Evolutionary conservation across 176 grass and related monocot genomes (phyloP).

Genomic region (Microstegium vimineum): DNA sequence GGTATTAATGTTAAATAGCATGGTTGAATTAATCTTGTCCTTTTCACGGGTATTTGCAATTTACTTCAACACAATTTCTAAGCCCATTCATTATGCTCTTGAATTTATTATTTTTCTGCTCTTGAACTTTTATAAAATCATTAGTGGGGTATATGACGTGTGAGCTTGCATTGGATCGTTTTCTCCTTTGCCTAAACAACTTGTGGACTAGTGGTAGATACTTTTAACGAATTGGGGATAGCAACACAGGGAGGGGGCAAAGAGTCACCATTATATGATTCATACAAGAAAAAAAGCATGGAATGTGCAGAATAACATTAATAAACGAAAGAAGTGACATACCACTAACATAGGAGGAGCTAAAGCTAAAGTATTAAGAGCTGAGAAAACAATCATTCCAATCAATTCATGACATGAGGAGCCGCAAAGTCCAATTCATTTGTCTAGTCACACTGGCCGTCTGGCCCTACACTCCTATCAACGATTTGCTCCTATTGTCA

Average conservation of each 20-base stretch:
- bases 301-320: not conserved
- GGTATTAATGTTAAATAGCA: not conserved
- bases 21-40: not conserved
- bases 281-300: not conserved
- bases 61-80: not conserved
- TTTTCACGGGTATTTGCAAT: not conserved
- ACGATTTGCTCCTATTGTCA: not conserved
- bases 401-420: not conserved
- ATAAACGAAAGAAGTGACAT: not conserved
- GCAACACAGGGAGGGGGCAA: not conserved
- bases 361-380: not conserved
- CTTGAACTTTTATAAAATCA: not conserved
- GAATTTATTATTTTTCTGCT: not conserved
- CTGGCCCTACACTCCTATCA: not conserved
- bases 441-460: not conserved
- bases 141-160: not conserved
- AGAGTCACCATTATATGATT: not conserved
- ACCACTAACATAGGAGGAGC: not conserved
- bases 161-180: not conserved
- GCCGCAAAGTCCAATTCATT: not conserved
- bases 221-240: not conserved
- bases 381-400: not conserved
- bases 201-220: not conserved
- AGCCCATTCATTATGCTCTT: not conserved
- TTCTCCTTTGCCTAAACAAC: not conserved